Base-by-base conservation (phyloP, 1,284 basidiomycete species). In the Thecaphora thlaspeos region DNA sequence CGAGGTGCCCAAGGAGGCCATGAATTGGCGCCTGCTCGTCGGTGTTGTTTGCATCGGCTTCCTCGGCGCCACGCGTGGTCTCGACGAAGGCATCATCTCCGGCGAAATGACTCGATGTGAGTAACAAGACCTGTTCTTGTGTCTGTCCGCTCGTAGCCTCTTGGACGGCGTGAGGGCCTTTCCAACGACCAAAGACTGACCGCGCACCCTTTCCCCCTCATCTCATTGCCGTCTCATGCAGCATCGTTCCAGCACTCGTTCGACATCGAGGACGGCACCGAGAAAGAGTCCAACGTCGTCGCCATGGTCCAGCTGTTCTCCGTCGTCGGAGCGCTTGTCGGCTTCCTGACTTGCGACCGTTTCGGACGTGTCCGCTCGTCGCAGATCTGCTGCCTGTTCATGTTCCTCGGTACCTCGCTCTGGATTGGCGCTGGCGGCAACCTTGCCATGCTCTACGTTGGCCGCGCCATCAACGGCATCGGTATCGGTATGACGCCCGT, bases 281-380 rank as follows among this genome's bases (percentile, higher is more conserved):
- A 51, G 43, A 55, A 59, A 41, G 61, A 64, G 48, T 55, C 52
- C 50, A 64, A 59, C 39, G 52, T 64, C 26, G 58, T 52, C 34
- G 61, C 61, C 41, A 64, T 64, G 61, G 61, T 64, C 3, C 61
- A 64, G 48, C 53, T 64, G 30, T 59, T 64, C 40, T 59, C 61
- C 14, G 48, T 59, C 14, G 50, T 64, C n/a, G 61, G 61, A 17
- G 61, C 61, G 10, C 53, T 64, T 28, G 43, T 64, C 30, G 61
- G 61, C 19, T 64, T 59, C 43, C 56, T 56, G 15, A 56, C 58
- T 19, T 48, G 46, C 44, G 56, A 64, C 39, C 41, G 45, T 3
- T 38, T 64, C 22, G 61, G 61, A 22, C 61, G 61, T 45, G 56
- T 64, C 5, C 49, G 53, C 3, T 55, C 56, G 32, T 55, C 61